Evolutionary conservation across 2,329 filamentous ascomycete species (phyloP), one percentile per base, ranked within the genome.

Genomic region (Talaromyces sp.): DNA sequence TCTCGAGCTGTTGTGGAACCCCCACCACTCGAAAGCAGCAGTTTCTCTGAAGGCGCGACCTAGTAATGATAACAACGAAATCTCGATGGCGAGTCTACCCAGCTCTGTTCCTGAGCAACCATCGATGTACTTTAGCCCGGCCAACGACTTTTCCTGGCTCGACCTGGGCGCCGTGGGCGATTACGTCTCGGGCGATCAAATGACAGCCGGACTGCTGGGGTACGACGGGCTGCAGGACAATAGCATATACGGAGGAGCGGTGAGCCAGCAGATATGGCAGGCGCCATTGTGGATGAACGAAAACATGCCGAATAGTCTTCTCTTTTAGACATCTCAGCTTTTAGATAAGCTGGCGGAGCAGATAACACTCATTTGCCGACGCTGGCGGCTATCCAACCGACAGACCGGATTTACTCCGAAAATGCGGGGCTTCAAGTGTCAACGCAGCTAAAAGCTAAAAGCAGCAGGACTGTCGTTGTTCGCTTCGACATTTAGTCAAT

Each of bases 111-210:
- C 77, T 65, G 74, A 80, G 44, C 68, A 68, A 40, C 69, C 69
- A 6, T 53, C 60, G 54, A 66, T 76, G 70, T 68, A 79, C 61
- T 75, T 76, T 70, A 76, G 79, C 70, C 75, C 79, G 57, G 76
- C 81, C 1, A 83, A 85, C 57, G 82, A 84, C 51, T 87, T 87
- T 70, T 86, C 84, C 0, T 87, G 85, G 85, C 76, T 85, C 1
- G 84, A 87, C 67, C 73, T 87, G 5, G 82, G 83, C 61, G 85
- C 85, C 1, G 80, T 87, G 2, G 84, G 84, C 0, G 84, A 87
- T 64, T 86, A 83, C 67, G 82, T 81, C 23, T 79, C 77, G 4
- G 77, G 78, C 3, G 79, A 81, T 57, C 76, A 74, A 55, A 75
- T 76, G 27, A 65, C 73, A 12, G 63, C 70, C 8, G 72, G 71